Conservation (phyloP, 2,329 filamentous ascomycete genomes). For the Botrytis cinerea region DNA sequence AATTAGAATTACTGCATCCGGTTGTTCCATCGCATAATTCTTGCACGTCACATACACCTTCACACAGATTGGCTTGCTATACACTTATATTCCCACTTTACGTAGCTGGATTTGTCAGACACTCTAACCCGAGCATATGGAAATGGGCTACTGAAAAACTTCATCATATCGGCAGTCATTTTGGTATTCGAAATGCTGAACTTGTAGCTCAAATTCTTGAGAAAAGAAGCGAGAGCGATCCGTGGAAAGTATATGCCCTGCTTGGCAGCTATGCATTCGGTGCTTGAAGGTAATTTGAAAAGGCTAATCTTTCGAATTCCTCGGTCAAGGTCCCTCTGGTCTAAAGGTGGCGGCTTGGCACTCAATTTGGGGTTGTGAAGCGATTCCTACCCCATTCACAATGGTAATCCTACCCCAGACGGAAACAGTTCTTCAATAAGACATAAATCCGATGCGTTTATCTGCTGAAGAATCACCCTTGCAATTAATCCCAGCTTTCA, state of each 20-base stretch:
- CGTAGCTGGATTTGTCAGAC: conserved; percentile 21
- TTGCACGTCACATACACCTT: background rate
- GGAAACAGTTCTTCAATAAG: background rate
- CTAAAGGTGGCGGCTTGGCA: background rate
- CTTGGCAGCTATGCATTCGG: conserved; percentile 30
- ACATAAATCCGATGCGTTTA: background rate
- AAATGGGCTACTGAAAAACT: conserved; percentile 26
- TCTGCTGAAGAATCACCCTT: background rate
- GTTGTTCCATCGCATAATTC: background rate
- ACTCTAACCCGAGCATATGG: background rate
- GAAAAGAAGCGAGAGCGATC: background rate
- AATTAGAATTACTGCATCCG: background rate
- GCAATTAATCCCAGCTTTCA: background rate
- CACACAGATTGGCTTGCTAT: conserved; percentile 22
- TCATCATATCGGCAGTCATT: conserved; percentile 26
- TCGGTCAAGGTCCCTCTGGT: background rate
- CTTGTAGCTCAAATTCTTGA: conserved; percentile 27
- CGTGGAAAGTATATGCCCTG: conserved; percentile 27
- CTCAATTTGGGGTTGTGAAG: background rate
- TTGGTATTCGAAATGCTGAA: conserved; percentile 29
- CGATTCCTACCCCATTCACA: background rate
- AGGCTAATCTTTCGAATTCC: background rate
- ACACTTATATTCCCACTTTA: conserved; percentile 28
- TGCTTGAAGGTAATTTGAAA: conserved; percentile 8
- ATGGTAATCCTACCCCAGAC: background rate